Conservation (phyloP, 208 protist genomes). For the Trypanosoma cruzi region DNA sequence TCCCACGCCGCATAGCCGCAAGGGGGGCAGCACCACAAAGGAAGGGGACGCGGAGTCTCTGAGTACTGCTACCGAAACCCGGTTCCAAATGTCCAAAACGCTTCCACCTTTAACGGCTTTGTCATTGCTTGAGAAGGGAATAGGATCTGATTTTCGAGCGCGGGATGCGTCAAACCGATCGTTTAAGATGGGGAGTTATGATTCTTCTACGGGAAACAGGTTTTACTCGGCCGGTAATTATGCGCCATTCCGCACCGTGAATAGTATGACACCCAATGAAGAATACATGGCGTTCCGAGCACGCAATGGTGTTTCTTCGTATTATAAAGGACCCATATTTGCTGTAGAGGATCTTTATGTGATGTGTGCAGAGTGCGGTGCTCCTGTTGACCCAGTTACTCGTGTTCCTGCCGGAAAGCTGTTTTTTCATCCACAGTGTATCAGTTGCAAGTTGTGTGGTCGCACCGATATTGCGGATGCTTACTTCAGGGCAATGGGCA, state of each 20-base stretch:
- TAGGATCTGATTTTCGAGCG: neutral
- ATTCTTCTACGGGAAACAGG: neutral
- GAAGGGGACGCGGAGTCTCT: neutral
- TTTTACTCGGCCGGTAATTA: neutral
- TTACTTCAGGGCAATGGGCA: conserved; percentile 46
- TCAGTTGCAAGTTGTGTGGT: conserved; percentile 69
- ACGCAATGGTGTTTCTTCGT: conserved; percentile 43
- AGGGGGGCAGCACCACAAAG: neutral
- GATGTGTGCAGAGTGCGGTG: conserved; percentile 57
- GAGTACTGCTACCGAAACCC: neutral
- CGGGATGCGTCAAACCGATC: neutral
- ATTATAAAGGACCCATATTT: conserved; percentile 70
- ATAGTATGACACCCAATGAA: conserved; percentile 54
- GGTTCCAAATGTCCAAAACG: neutral
- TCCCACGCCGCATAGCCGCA: neutral
- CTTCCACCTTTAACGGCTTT: neutral
- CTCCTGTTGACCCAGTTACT: conserved; percentile 72
- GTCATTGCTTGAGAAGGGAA: neutral
- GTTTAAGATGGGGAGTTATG: neutral
- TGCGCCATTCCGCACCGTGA: conserved; percentile 36
- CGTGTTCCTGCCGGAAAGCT: conserved; percentile 76
- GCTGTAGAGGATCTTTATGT: conserved; percentile 75
- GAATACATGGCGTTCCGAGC: conserved; percentile 56
- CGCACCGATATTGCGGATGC: conserved; percentile 42
- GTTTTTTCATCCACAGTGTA: conserved; percentile 75